Base-by-base conservation (phyloP, 352 stramenopile genomes). In the Globisporangium recalcitrans region DNA sequence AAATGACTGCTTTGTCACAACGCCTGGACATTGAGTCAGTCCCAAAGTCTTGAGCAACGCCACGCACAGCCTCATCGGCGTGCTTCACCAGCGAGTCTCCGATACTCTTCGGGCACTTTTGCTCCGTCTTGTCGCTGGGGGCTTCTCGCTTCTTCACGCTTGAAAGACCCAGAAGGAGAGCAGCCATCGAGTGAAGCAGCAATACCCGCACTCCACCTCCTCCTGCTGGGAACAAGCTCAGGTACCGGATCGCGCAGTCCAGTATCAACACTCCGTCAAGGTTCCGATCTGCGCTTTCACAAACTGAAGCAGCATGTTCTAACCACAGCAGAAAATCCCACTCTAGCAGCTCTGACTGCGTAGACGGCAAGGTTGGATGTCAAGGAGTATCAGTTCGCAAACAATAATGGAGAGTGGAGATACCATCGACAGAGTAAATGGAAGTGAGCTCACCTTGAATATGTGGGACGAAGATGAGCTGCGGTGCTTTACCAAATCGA, bases 241-340 rank as follows among this genome's bases (percentile, higher is more conserved):
- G 47, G 34, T 88, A 84, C 22, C 72, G 63, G 22, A 65, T 40
- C 5, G 63, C 74, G 57, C 64, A 70, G 60, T 84, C 67, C 27
- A 82, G 40, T 21, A 85, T 63, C 59, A 77, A 63, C 9, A 69
- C 62, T 47, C 65, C 72, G 22, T 74, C 78, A 29, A 82, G 21
- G 16, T 61, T 57, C 46, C 52, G 56, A 21, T 55, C 70, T 34
- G 56, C 59, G 34, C 57, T 21, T 46, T 90, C 78, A 55, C 74
- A 88, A 42, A 86, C 60, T 1, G 61, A 69, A 27, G 74, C 64
- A 16, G 85, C 84, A 31, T 92, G 81, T 38, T 92, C 80, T 8
- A 90, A 61, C 77, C 76, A 85, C 38, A 80, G 55, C 40, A 88
- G 29, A 42, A 80, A 85, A 29, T 82, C 78, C 77, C 71, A 84